phyloP scores from a whole-genome alignment of 768 basidiomycete genomes.

The Suillus occidentalis region DNA sequence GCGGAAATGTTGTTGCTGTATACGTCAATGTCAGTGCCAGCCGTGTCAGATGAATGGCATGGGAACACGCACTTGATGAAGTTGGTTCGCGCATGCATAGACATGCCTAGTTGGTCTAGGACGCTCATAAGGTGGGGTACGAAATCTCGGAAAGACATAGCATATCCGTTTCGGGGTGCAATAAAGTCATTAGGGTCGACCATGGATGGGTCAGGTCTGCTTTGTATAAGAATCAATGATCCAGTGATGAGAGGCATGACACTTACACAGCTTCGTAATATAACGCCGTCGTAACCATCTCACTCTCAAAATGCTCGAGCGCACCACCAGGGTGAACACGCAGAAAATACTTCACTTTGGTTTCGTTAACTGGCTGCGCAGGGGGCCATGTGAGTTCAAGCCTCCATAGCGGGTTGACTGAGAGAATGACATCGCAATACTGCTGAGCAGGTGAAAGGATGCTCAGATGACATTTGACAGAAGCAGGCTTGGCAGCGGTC shows the following conservation, averaged over 20 bases:
- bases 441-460: slow-evolving; percentile 72
- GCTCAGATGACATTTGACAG: slow-evolving; percentile 75
- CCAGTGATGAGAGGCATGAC: background rate
- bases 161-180: slow-evolving; percentile 79
- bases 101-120: slow-evolving; percentile 84
- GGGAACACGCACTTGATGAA: slow-evolving; percentile 69
- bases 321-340: slow-evolving; percentile 85
- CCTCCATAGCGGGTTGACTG: slow-evolving; percentile 74
- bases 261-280: slow-evolving; percentile 87
- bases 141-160: slow-evolving; percentile 81
- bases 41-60: slow-evolving; percentile 6
- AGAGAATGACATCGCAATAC: slow-evolving; percentile 77
- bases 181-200: slow-evolving; percentile 79
- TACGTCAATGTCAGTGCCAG: background rate
- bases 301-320: slow-evolving; percentile 82
- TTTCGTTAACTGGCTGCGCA: slow-evolving; percentile 62
- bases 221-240: slow-evolving; percentile 8
- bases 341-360: slow-evolving; percentile 81
- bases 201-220: slow-evolving; percentile 77
- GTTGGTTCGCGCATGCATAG: slow-evolving; percentile 75
- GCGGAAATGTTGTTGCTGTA: slow-evolving; percentile 71
- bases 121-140: slow-evolving; percentile 78
- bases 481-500: slow-evolving; percentile 68
- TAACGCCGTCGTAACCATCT: slow-evolving; percentile 74
- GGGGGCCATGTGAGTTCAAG: slow-evolving; percentile 77